Conservation (phyloP, 2,329 filamentous ascomycete species). For the Diaporthe sp. region DNA sequence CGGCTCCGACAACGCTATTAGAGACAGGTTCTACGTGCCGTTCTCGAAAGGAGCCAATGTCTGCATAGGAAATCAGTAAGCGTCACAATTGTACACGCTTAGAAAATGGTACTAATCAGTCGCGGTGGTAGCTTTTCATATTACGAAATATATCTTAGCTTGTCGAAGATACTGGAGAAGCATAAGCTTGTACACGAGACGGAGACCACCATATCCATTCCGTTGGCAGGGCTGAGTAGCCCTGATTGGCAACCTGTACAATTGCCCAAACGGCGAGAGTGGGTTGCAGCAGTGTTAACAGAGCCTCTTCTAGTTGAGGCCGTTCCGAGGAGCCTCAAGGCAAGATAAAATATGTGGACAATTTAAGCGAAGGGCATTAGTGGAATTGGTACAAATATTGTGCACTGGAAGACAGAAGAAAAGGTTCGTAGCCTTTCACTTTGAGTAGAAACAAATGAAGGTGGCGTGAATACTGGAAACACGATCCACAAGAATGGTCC, state of each 20-base stretch:
- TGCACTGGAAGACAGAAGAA: too few relatives aligned
- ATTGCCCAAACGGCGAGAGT: conserved; percentile 38
- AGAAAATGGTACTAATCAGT: neutral
- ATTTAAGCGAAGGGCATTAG: too few relatives aligned
- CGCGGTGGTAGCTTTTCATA: conserved; percentile 17
- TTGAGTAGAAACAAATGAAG: too few relatives aligned
- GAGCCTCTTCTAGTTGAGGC: conserved; percentile 1
- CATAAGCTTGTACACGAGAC: neutral
- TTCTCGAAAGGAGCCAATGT: conserved; percentile 44
- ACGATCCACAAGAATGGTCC: too few relatives aligned
- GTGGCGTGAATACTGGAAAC: too few relatives aligned
- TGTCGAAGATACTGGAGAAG: conserved; percentile 11
- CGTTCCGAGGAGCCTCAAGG: neutral
- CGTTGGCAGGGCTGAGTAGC: neutral
- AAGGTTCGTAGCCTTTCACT: too few relatives aligned
- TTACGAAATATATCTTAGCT: conserved; percentile 21
- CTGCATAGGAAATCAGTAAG: conserved; percentile 44
- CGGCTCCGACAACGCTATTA: conserved; percentile 33
- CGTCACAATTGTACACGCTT: neutral
- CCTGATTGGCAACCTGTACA: conserved; percentile 36
- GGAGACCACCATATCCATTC: neutral
- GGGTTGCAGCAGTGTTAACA: conserved; percentile 38
- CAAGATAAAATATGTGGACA: neutral
- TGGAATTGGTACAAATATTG: too few relatives aligned
- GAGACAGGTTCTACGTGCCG: conserved; percentile 43